Percentiles rank a stretch among this genome's conserved stretches.
These are phyloP conservation scores for Leishmania aethiopica DNA, from an alignment of 208 protist genomes.

Conservation along the genomic window DNA sequence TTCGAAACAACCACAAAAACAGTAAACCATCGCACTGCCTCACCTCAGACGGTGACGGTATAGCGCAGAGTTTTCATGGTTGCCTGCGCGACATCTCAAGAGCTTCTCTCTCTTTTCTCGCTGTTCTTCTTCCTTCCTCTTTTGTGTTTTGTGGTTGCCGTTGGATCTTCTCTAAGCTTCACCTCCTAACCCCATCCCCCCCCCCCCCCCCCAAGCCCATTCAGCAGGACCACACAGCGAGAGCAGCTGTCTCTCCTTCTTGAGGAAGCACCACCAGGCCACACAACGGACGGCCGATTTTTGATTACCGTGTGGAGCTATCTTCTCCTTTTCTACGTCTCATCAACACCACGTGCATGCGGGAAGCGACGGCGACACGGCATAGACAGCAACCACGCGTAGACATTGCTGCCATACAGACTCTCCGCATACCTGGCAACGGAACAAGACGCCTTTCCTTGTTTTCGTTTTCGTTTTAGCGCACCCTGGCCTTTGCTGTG, in stretches of 20 bases:
- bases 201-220: not conserved
- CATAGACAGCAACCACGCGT: too few species aligned
- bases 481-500: not conserved
- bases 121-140: too few species aligned
- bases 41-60: not conserved
- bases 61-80: too few species aligned
- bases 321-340: not conserved
- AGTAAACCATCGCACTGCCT: not conserved
- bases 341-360: too few species aligned
- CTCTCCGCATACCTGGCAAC: too few species aligned
- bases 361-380: too few species aligned
- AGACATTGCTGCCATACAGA: too few species aligned
- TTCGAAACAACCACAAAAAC: not conserved
- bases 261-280: not conserved
- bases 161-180: not conserved
- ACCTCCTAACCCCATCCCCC: not conserved
- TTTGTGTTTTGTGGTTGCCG: not conserved
- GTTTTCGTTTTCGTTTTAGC: not conserved
- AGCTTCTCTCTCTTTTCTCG: not conserved
- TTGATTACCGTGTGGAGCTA: not conserved
- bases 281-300: not conserved
- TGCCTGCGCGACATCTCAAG: not conserved
- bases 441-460: not conserved
- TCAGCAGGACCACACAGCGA: not conserved
- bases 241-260: not conserved